These are phyloP conservation scores for Isatis tinctoria DNA, from an alignment of 345 rosid genomes.

Conservation along the genomic window DNA sequence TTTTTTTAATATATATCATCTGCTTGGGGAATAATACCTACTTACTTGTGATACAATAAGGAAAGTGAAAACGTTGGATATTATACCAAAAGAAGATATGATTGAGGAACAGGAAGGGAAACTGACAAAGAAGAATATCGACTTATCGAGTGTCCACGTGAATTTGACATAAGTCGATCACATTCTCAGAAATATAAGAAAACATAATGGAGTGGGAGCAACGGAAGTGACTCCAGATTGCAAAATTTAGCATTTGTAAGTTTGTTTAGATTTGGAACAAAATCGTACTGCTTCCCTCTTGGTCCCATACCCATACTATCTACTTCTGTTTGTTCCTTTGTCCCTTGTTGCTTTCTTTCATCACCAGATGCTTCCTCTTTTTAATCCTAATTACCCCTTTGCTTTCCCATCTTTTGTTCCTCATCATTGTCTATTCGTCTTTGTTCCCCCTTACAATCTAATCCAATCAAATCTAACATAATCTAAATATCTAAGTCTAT, in stretches of 20 bases:
- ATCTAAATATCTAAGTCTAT: not conserved
- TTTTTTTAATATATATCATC: not conserved
- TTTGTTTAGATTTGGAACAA: slow-evolving; percentile 17
- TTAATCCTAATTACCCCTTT: not conserved
- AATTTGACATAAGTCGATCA: slow-evolving; percentile 24
- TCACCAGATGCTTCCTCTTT: slow-evolving; percentile 5
- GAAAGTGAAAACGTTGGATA: slow-evolving; percentile 17
- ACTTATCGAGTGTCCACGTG: slow-evolving; percentile 19
- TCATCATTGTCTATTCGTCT: slow-evolving; percentile 5
- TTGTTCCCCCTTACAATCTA: not conserved
- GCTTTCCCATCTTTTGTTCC: not conserved
- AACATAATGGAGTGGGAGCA: slow-evolving; percentile 26
- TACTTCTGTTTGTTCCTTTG: slow-evolving; percentile 29
- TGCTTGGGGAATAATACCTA: not conserved
- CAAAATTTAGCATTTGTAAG: slow-evolving; percentile 35
- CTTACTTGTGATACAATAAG: not conserved
- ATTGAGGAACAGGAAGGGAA: slow-evolving; percentile 10
- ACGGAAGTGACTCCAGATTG: slow-evolving; percentile 23
- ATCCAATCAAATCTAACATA: not conserved
- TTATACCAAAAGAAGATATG: slow-evolving; percentile 21
- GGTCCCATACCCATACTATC: slow-evolving; percentile 27
- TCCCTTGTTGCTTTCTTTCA: slow-evolving; percentile 25
- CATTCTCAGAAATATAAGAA: slow-evolving; percentile 9
- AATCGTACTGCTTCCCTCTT: slow-evolving; percentile 13
- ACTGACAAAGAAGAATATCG: slow-evolving; percentile 3